Conservation (phyloP, 2,329 filamentous ascomycete genomes). For the Trichoderma cornu-damae region DNA sequence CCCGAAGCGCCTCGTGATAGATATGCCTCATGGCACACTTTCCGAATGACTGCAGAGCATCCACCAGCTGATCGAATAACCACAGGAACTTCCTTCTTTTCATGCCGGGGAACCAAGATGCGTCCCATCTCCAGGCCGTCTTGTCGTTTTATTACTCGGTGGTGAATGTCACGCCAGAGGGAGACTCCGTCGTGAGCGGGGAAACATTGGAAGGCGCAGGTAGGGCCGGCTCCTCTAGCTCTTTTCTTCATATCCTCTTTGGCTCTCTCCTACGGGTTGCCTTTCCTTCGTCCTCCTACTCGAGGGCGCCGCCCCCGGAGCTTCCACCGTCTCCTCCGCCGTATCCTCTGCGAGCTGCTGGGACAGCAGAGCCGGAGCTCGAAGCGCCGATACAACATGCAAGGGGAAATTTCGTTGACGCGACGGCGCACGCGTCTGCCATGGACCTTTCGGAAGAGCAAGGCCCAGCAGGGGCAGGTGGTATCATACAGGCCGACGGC, state of each 20-base stretch:
- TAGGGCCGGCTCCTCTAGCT: constrained; percentile 58
- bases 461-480: constrained; percentile 24
- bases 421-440: constrained; percentile 20
- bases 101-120: constrained; percentile 60
- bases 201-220: constrained; percentile 90
- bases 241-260: constrained; percentile 66
- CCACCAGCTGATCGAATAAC: constrained; percentile 20
- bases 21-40: background rate
- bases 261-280: constrained; percentile 69
- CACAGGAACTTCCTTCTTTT: constrained; percentile 87
- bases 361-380: constrained; percentile 4
- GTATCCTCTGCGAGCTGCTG: constrained; percentile 12
- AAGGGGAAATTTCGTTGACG: constrained; percentile 20
- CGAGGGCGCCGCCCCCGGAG: constrained; percentile 17
- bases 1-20: background rate
- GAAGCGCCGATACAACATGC: constrained; percentile 11
- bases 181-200: constrained; percentile 87
- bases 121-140: constrained; percentile 71
- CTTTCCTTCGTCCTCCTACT: constrained; percentile 39
- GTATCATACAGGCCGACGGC: constrained; percentile 27
- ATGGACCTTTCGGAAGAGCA: constrained; percentile 26
- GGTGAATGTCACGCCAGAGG: constrained; percentile 84
- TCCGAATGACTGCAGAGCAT: constrained; percentile 23
- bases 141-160: constrained; percentile 88
- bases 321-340: constrained; percentile 14